Evolutionary conservation across 345 rosid genomes (phyloP), one percentile per base, ranked within the genome.

Genomic region (Hypericum perforatum): DNA sequence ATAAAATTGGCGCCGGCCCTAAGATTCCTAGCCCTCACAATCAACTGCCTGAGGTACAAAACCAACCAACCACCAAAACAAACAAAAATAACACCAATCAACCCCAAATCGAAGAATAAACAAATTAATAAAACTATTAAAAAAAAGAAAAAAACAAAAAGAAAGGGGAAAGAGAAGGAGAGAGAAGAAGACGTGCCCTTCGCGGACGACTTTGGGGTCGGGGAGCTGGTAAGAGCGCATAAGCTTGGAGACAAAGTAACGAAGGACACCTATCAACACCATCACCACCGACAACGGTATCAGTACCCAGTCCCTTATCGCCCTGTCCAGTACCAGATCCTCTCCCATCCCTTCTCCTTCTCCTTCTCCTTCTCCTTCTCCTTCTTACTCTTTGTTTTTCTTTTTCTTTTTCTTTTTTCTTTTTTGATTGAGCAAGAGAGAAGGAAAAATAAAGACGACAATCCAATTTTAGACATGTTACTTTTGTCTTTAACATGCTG

Each of bases 301-400:
- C 62, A 91, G 65, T 32, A 91, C 96, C 95, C 96, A 91, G 9
- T 88, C 90, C 73, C 95, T 83, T 46, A 91, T 91, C 60, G 98
- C 98, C 45, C 94, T 87, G 61, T 91, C 98, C 1, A 88, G 80
- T 43, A 91, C 98, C 56, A 91, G 75, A 71, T 91, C 95, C 70
- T 82, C 99, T 68, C 91, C 97, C 98, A 92, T 92, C 39, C 58
- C 54, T 72, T 13, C 37, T 57, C 54, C 13, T 7, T 53, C n/a
- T 11, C 1, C 39, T 0, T 48, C 7, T 37, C 22, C 37, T 44
- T 58, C 15, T 70, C 63, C 45, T 49, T 68, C 56, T 57, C 45
- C 53, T 44, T 29, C 42, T 41, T 11, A 2, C 10, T 11, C 53
- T 15, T 0, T 12, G 10, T 39, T 29, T 16, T 42, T 16, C 47